Base-by-base conservation (phyloP, 2,329 filamentous ascomycete genomes). In the Penicillium frequentans region DNA sequence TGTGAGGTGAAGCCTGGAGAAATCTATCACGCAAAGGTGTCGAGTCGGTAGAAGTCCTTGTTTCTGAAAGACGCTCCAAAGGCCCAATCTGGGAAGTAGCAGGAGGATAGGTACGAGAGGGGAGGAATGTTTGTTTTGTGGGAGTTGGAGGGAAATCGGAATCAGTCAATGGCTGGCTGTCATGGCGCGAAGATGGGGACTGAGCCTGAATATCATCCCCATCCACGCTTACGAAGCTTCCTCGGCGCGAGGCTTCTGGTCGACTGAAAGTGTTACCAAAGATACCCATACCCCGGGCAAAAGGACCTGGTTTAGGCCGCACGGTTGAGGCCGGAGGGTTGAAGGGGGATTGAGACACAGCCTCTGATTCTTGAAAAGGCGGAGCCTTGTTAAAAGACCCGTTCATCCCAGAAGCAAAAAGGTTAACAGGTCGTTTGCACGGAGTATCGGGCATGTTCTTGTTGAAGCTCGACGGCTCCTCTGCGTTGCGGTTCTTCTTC, bases 361-460 rank as follows among this genome's bases (percentile, higher is more conserved):
- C 88, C 70, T 96, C 93, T 11, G 90, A 88, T 61, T 90, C 87
- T 58, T 86, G 84, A 56, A 86, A 53, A 46, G 42, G 80, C 65
- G 83, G 83, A 70, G 82, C 77, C 75, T 88, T 89, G 27, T 78
- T 79, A 54, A 88, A 81, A 23, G 82, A 77, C 35, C 77, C 75
- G 46, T 81, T 79, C 49, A 77, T 71, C 13, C 86, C 84, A 51
- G 89, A 85, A 66, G 89, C 82, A 76, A 93, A 85, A 56, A 88
- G 78, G 64, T 86, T 87, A 5, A 82, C 80, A 52, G 89, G 87
- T 70, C 95, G 92, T 79, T 98, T 99, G 76, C 95, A 98, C 1
- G 95, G 95, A 1, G 95, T 99, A 70, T 98, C 95, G 1, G 95
- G 93, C 81, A 96, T 93, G 29, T 84, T 83, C 70, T 88, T 86